phyloP scores from a whole-genome alignment of 2,329 filamentous ascomycete genomes.

The Aspergillus ruber region DNA sequence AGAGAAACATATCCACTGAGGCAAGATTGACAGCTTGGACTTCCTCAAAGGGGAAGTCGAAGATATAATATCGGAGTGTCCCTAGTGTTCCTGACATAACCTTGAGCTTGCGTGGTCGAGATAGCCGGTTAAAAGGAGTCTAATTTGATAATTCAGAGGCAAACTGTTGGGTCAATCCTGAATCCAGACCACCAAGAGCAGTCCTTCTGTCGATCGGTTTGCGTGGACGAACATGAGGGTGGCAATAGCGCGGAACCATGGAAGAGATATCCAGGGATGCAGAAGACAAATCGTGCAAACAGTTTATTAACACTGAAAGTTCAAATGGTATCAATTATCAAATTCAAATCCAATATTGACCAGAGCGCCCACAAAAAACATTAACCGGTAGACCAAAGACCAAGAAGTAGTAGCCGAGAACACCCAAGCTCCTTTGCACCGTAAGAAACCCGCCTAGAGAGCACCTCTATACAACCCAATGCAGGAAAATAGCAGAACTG shows the following conservation, averaged over 20 bases:
- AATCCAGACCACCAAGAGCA: too few relatives aligned
- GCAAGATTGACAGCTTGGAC: conserved; percentile 7
- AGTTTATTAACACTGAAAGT: not conserved
- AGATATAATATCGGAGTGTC: too few relatives aligned
- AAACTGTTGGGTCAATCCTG: not conserved
- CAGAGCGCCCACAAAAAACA: not conserved
- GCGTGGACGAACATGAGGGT: not conserved
- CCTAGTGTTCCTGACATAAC: too few relatives aligned
- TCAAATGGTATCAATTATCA: conserved; percentile 4
- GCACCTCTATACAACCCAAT: not conserved
- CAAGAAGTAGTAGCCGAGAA: not conserved
- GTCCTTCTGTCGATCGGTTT: not conserved
- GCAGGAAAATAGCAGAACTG: not conserved
- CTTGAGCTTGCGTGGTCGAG: too few relatives aligned
- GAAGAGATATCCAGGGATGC: not conserved
- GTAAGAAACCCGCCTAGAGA: not conserved
- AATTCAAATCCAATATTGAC: not conserved
- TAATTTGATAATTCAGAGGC: too few relatives aligned
- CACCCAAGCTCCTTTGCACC: not conserved
- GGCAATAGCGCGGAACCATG: not conserved
- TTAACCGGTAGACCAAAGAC: not conserved
- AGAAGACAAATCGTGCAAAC: not conserved
- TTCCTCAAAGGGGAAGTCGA: not conserved
- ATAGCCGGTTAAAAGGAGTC: too few relatives aligned
- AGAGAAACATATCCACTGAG: conserved; percentile 6